Base-by-base conservation (phyloP, 164 flowering plant species). In the Saururus chinensis region DNA sequence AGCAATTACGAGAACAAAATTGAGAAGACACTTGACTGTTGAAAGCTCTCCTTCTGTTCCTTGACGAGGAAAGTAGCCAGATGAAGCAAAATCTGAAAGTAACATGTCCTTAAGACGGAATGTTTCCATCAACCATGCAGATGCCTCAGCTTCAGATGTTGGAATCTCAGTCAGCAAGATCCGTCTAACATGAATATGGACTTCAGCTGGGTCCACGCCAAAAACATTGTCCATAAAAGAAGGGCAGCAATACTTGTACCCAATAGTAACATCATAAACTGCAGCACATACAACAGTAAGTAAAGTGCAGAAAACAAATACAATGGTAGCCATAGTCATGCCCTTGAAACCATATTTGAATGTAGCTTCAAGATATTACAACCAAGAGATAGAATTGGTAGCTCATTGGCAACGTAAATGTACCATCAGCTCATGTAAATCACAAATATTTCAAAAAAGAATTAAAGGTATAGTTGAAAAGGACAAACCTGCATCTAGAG, bases 231-330 rank as follows among this genome's bases (percentile, higher is more conserved):
- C 98, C 75, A 86, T 53, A 74, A 92, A 84, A 49, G 69, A 62
- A 8, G 96, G 98, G 73, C 85, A 86, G 9, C 73, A 74, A 60
- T 76, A 61, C 77, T 86, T 92, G 81, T 89, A 92, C 10, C 80
- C 98, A 53, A 92, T 92, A 53, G 95, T 92, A 24, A 87, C 65
- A 60, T 87, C 95, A 70, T 89, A 92, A 68, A 92, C 98, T 92
- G 86, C 80, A 77, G 58, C 49, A 45, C 14, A 45, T 41, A 45
- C 49, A 45, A 45, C 14, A 12, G 49, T 12, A 3, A 45, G 17
- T 13, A 45, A 13, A 45, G 17, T 45, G 49, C 49, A 45, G 17
- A 17, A 45, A 1, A 12, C 49, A 45, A 8, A 42, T 42, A 42
- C 37, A 30, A 30, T 30, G 37, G 6, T 2, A 6, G 37, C 37